Evolutionary conservation across 257 asterid species (phyloP).

Genomic region (Voacanga thouarsii): DNA sequence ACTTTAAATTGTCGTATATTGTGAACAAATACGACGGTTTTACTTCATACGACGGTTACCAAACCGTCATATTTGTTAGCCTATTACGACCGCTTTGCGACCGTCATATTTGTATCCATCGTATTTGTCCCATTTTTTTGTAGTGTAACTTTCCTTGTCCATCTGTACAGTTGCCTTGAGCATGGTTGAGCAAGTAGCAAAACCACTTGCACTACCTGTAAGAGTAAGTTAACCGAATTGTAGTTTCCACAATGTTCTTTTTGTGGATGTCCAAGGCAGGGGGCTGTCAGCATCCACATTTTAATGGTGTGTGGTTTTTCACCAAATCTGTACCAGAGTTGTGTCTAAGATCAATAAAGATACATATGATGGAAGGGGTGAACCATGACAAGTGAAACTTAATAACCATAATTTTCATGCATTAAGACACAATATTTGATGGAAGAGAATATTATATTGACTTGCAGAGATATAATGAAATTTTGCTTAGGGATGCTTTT

Average conservation of each 20-base stretch:
- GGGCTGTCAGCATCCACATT: neutral
- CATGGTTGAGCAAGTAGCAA: constrained; percentile 95
- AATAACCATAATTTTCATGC: too few species aligned
- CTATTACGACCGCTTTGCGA: too few species aligned
- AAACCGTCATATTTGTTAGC: too few species aligned
- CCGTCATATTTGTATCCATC: too few species aligned
- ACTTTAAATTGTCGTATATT: too few species aligned
- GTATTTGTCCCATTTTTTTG: too few species aligned
- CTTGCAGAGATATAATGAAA: too few species aligned
- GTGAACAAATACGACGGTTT: too few species aligned
- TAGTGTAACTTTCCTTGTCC: constrained; percentile 20
- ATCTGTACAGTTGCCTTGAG: constrained; percentile 80
- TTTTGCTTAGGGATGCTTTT: too few species aligned
- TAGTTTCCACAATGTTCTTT: neutral
- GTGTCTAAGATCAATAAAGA: neutral
- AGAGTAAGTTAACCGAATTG: constrained; percentile 53
- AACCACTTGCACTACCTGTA: constrained; percentile 97
- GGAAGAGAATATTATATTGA: too few species aligned
- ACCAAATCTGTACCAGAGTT: neutral
- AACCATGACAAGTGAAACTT: neutral
- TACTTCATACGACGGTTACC: too few species aligned
- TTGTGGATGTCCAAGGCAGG: neutral
- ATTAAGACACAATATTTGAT: too few species aligned
- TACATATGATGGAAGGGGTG: neutral
- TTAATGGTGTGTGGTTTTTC: neutral